phyloP scores from a whole-genome alignment of 768 basidiomycete species.

The Leccinum uliginosum region DNA sequence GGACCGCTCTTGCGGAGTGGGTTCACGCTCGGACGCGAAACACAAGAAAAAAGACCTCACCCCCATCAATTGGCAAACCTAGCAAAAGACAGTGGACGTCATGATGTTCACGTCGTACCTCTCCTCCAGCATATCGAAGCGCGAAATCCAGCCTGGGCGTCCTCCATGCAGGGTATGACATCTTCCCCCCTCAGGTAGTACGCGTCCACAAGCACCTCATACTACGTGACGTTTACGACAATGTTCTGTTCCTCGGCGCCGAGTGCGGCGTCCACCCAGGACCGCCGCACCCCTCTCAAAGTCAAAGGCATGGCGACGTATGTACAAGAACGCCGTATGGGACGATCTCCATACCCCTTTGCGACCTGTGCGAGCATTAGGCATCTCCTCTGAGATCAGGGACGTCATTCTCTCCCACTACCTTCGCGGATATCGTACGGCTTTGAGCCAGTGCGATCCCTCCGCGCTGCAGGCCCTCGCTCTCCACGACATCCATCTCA shows the following conservation, averaged over 20 bases:
- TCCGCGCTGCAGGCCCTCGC: constrained; percentile 43
- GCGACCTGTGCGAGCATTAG: constrained; percentile 35
- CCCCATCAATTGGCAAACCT: constrained; percentile 39
- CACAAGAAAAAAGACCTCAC: constrained; percentile 16
- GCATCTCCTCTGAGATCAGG: constrained; percentile 28
- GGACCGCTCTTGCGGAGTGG: constrained; percentile 16
- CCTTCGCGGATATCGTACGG: constrained; percentile 53
- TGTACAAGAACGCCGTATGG: constrained; percentile 31
- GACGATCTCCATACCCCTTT: constrained; percentile 36
- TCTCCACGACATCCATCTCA: constrained; percentile 56
- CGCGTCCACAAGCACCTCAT: constrained; percentile 27
- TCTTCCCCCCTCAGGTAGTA: constrained; percentile 18
- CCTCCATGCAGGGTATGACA: constrained; percentile 31
- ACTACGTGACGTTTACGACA: constrained; percentile 26
- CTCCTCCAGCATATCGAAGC: constrained; percentile 12
- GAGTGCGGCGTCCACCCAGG: constrained; percentile 15
- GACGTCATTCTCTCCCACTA: constrained; percentile 42
- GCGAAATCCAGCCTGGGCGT: constrained; percentile 28
- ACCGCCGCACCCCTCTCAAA: constrained; percentile 6
- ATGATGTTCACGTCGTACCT: constrained; percentile 20
- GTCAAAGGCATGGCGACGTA: constrained; percentile 23
- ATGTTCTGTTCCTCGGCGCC: neutral
- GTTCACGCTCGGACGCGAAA: neutral
- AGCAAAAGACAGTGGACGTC: constrained; percentile 42
- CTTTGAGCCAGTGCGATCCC: constrained; percentile 39